Evolutionary conservation across 108 stramenopile genomes (phyloP).

Genomic region (Cyclotella baltica): DNA sequence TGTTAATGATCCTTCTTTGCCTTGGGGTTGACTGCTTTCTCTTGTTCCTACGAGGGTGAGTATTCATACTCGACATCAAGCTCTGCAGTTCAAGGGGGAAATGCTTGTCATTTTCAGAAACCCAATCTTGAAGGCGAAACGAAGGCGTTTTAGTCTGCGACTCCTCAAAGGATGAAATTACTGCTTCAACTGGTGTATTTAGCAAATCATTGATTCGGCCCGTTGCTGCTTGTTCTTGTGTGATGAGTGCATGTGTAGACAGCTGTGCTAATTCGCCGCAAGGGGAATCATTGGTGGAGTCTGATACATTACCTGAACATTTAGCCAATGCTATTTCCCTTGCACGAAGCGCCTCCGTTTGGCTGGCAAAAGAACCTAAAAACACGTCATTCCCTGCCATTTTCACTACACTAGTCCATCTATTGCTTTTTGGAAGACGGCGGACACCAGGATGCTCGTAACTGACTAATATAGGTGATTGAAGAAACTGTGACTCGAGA

Average conservation of each 20-base stretch:
- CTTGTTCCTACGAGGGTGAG: neutral
- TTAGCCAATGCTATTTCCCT: slow-evolving; percentile 17
- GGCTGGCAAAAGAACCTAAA: slow-evolving; percentile 24
- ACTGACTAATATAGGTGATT: neutral
- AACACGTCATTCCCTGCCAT: slow-evolving; percentile 39
- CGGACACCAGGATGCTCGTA: slow-evolving; percentile 11
- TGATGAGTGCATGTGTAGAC: neutral
- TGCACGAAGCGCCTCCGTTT: slow-evolving; percentile 26
- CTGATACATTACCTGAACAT: neutral
- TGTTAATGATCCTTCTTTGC: neutral
- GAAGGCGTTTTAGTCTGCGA: neutral
- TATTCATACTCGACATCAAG: neutral
- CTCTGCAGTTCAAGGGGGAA: neutral
- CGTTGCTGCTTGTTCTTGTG: slow-evolving; percentile 2
- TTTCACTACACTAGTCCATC: slow-evolving; percentile 26
- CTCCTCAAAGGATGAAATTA: slow-evolving; percentile 33
- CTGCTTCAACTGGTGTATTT: slow-evolving; percentile 19
- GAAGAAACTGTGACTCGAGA: neutral
- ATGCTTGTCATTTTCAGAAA: slow-evolving; percentile 13
- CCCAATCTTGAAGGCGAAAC: slow-evolving; percentile 32
- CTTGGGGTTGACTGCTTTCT: slow-evolving; percentile 11
- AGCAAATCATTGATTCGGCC: slow-evolving; percentile 22
- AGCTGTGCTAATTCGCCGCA: neutral
- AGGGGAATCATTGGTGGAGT: neutral
- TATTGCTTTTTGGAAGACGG: slow-evolving; percentile 13